Evolutionary conservation across 805 yeast species (phyloP).

Genomic region (Teunomyces stri): DNA sequence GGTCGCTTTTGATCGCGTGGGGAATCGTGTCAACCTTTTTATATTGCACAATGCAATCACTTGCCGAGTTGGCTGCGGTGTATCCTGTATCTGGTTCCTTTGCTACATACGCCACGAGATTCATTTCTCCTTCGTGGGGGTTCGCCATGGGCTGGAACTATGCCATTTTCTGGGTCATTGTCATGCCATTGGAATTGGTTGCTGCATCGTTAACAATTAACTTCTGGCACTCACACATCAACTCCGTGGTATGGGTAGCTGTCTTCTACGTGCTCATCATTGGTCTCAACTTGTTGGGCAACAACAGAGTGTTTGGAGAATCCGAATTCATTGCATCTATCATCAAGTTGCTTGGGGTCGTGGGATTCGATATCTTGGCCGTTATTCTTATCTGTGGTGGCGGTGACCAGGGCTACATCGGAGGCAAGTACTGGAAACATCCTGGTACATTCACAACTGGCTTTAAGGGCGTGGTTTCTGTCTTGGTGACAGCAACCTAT

Average conservation of each 20-base stretch:
- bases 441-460: constrained; percentile 37
- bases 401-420: constrained; percentile 38
- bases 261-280: constrained; percentile 37
- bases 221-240: constrained; percentile 38
- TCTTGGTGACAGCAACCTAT: constrained; percentile 40
- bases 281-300: constrained; percentile 29
- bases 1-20: constrained; percentile 36
- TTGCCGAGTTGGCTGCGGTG: constrained; percentile 38
- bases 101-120: constrained; percentile 39
- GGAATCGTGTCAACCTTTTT: constrained; percentile 38
- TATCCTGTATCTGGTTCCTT: constrained; percentile 42
- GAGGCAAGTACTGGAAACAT: constrained; percentile 35
- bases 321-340: constrained; percentile 36
- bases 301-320: constrained; percentile 37
- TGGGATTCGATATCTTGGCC: constrained; percentile 41
- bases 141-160: constrained; percentile 47
- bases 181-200: constrained; percentile 41
- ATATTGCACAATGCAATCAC: constrained; percentile 43
- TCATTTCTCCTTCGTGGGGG: constrained; percentile 45
- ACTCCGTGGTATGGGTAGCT: constrained; percentile 42
- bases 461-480: constrained; percentile 38
- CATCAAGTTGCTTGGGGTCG: constrained; percentile 36
- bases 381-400: constrained; percentile 39
- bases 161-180: constrained; percentile 44
- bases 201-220: constrained; percentile 41